A percentile compares a stretch with the other conserved stretches of the same genome.
These are phyloP conservation scores for Cadophora sp. DNA, from an alignment of 2,329 filamentous ascomycete species.

Conservation along the genomic window DNA sequence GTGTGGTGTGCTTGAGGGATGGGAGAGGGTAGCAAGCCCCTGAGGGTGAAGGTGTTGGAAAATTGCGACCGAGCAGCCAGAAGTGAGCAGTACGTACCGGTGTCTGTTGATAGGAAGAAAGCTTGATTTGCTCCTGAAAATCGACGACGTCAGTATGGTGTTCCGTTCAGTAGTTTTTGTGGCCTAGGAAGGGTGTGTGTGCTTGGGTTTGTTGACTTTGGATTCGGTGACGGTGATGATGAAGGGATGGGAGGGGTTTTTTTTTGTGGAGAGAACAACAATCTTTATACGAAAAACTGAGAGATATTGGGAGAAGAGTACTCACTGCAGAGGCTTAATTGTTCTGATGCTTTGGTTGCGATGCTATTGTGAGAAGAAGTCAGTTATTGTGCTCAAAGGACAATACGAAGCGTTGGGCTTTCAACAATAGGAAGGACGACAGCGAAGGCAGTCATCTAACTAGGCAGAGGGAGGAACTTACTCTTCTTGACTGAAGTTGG, in stretches of 20 bases:
- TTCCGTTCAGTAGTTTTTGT: background rate
- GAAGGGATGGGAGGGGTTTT: background rate
- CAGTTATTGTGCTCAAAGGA: background rate
- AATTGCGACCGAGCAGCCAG: background rate
- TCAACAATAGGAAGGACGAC: conserved; percentile 1
- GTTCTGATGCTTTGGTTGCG: background rate
- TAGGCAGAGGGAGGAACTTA: background rate
- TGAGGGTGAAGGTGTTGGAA: conserved; percentile 1
- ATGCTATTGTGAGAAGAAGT: conserved; percentile 6
- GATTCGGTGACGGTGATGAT: background rate
- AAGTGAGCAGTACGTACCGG: background rate
- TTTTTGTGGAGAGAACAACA: background rate
- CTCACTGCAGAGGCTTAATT: conserved; percentile 1
- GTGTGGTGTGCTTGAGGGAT: background rate
- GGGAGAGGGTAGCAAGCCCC: background rate
- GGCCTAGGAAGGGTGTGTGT: background rate
- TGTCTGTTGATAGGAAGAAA: background rate
- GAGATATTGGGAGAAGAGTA: background rate
- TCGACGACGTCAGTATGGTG: background rate
- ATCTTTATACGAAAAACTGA: background rate
- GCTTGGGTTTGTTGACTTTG: background rate
- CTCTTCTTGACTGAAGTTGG: background rate
- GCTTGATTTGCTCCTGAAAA: background rate
- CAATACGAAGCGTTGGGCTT: conserved; percentile 1
- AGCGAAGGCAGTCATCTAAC: background rate